A percentile compares a stretch with the other conserved stretches of the same genome.
Conservation (phyloP, 352 stramenopile genomes). For the Phytophthora ramorum region DNA sequence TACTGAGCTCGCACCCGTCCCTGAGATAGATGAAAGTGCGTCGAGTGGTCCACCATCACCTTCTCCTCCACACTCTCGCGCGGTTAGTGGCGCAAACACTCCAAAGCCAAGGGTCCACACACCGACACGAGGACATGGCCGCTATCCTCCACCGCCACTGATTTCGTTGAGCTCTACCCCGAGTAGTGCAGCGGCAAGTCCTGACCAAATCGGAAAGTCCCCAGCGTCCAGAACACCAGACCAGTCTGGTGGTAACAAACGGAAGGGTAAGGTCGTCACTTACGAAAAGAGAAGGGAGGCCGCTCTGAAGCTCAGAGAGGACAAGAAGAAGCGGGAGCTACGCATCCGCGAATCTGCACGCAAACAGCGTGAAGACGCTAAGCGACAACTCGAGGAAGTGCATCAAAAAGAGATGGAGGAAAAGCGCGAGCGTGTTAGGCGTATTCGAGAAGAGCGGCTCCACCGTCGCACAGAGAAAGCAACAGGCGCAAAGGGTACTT, state of each 20-base stretch:
- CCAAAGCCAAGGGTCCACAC: slow-evolving; percentile 20
- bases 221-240: slow-evolving; percentile 29
- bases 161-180: slow-evolving; percentile 37
- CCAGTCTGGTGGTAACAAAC: slow-evolving; percentile 25
- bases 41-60: slow-evolving; percentile 36
- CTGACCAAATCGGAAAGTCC: slow-evolving; percentile 25
- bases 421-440: slow-evolving; percentile 69
- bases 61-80: slow-evolving; percentile 35
- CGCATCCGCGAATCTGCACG: slow-evolving; percentile 63
- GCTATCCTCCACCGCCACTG: slow-evolving; percentile 26
- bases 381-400: slow-evolving; percentile 66
- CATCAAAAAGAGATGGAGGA: slow-evolving; percentile 76
- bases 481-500: slow-evolving; percentile 25
- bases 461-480: slow-evolving; percentile 34
- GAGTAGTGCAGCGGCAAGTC: slow-evolving; percentile 34
- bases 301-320: slow-evolving; percentile 70
- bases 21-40: slow-evolving; percentile 59
- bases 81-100: slow-evolving; percentile 34
- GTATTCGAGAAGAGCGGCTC: slow-evolving; percentile 62
- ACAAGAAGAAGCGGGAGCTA: slow-evolving; percentile 72
- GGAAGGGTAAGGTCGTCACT: slow-evolving; percentile 32
- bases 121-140: slow-evolving; percentile 14
- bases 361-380: slow-evolving; percentile 71
- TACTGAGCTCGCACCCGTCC: slow-evolving; percentile 50
- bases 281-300: slow-evolving; percentile 71